Base-by-base conservation (phyloP, 257 asterid genomes). In the Przewalskia tangutica region DNA sequence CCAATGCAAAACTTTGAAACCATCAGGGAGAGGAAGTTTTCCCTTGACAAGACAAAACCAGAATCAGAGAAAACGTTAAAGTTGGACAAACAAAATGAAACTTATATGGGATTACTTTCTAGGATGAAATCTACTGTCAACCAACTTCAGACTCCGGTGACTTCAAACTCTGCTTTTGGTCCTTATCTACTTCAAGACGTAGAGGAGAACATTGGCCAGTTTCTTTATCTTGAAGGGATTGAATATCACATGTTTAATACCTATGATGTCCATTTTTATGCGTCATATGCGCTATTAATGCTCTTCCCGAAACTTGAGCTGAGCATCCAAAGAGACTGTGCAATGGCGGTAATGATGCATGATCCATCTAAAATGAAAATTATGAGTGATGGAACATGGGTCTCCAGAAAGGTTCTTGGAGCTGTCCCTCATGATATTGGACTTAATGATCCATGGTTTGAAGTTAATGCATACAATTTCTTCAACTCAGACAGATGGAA, bases 361-460 rank as follows among this genome's bases (percentile, higher is more conserved):
- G 99, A 96, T 85, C 98, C 99, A 13, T 88, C 91, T 76, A 90
- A 84, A 79, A 88, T 84, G 92, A 44, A 34, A 8, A 92, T 92
- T 44, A 83, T 95, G 82, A 84, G 82, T 34, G 95, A 94, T 20
- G 99, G 99, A 71, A 87, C 91, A 34, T 81, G 86, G 46, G 97
- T 63, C 76, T 90, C 85, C 64, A 82, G 97, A 62, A 96, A 96
- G 76, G 97, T 90, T 65, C 98, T 94, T 59, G 99, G 99, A 32
- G 98, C 99, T 0, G 97, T 96, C 80, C 99, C 99, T 66, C 99
- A 94, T 79, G 99, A 96, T 81, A 96, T 96, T 54, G 99, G 99
- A 68, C 90, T 96, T 94, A 81, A 85, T 68, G 97, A 96, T 84
- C 98, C 99, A 27, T 96, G 99, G 99, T 94, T 93, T 80, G 98